phyloP scores from a whole-genome alignment of 225 moss, liverwort and hornwort species.

The Bryoerythrophyllum caledonicum region DNA sequence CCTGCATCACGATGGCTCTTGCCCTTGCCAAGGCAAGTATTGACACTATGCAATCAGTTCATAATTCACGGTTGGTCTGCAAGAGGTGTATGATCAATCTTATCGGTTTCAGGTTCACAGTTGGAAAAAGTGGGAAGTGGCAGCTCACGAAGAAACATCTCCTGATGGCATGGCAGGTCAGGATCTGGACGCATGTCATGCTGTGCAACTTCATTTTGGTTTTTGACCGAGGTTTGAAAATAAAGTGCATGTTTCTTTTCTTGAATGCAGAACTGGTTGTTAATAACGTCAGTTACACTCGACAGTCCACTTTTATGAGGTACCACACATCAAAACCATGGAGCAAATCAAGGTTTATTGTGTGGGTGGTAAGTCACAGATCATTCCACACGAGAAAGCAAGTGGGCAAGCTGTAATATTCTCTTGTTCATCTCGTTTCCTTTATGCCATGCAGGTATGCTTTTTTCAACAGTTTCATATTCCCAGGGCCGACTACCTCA shows the following conservation, averaged over 20 bases:
- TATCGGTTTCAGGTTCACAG: slow-evolving; percentile 36
- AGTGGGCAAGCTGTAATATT: too few species aligned
- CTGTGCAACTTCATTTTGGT: not conserved
- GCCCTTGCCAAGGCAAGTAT: slow-evolving; percentile 58
- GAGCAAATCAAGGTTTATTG: slow-evolving; percentile 39
- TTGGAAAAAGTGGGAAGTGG: slow-evolving; percentile 57
- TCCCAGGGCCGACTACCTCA: not conserved
- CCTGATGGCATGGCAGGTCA: slow-evolving; percentile 27
- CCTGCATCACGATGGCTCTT: slow-evolving; percentile 67
- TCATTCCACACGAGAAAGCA: not conserved
- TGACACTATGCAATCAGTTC: not conserved
- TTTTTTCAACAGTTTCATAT: not conserved
- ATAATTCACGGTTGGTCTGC: not conserved
- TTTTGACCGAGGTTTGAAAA: not conserved
- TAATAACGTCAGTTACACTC: slow-evolving; percentile 25
- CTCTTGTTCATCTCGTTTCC: too few species aligned
- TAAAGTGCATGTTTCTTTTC: not conserved
- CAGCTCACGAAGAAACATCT: slow-evolving; percentile 29
- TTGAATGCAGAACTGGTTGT: slow-evolving; percentile 31
- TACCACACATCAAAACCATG: slow-evolving; percentile 60
- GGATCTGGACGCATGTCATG: not conserved
- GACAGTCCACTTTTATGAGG: slow-evolving; percentile 58
- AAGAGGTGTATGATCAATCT: not conserved
- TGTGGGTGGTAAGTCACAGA: slow-evolving; percentile 53
- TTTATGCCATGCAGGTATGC: not conserved